Base-by-base conservation (phyloP, 176 grass and related monocot genomes). In the Triticum monococcum region DNA sequence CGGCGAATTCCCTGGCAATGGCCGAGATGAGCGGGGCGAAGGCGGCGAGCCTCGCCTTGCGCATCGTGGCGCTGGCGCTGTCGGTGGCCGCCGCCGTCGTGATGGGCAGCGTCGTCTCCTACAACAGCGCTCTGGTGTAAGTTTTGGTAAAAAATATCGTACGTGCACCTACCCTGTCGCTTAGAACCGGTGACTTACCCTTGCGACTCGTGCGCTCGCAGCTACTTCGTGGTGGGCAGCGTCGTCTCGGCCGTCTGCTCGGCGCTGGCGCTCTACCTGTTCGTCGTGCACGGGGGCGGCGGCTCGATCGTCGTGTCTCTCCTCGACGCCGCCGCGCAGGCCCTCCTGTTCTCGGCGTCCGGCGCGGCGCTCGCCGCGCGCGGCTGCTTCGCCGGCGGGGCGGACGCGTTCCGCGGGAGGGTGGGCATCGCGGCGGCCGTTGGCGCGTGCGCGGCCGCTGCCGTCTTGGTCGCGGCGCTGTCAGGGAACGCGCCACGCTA, bases 211-310 rank as follows among this genome's bases (percentile, higher is more conserved):
- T 57, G 22, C 17, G 23, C 3, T 52, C 2, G 64, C 83, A 89
- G 91, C 40, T 92, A 92, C 81, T 81, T 90, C 71, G 80, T 85
- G 38, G 81, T n/a, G 69, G 85, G 70, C 40, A 46, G 41, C 24
- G 31, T 12, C 50, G 13, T 87, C 85, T 80, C 77, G 6, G 75
- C 61, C 9, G 56, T 84, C 59, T 78, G 82, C 88, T 23, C 85
- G 12, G 81, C 69, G 69, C n/a, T 11, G 76, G 85, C 72, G 64
- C 84, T 93, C 24, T 88, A 75, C 89, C 24, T 76, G 46, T 61
- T 9, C 20, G 81, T 9, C 20, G 81, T 79, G 74, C 45, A 54
- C 26, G 23, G 43, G 13, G 73, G 45, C 37, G 8, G 4, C 43
- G 14, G 43, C 13, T 23, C 45, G 38, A 3, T 71, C 37, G 66